Base-by-base conservation (phyloP, 148 eudicot genomes). In the Cornus kousa region DNA sequence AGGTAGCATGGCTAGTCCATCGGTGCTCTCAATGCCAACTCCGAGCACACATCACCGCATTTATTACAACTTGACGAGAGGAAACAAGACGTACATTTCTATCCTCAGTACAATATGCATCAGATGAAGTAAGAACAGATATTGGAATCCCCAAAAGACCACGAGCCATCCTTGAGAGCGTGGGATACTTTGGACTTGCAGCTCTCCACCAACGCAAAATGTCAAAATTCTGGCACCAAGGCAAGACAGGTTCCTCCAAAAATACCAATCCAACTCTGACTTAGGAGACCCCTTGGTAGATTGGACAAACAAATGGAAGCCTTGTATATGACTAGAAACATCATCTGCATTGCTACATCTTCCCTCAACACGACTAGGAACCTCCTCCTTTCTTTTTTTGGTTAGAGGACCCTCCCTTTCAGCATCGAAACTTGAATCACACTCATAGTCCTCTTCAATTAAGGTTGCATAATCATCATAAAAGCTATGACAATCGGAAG, bases 201-300 rank as follows among this genome's bases (percentile, higher is more conserved):
- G 12, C 12, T 67, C 59, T 76, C 71, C 79, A 76, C 79, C 79
- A 76, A 48, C 79, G 40, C 79, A 76, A 43, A 0, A 17, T 48
- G 7, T 66, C 35, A 28, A 67, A 76, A 24, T 76, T 62, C 3
- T 66, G 33, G 48, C 16, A 32, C 72, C 79, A 76, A 35, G 71
- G 24, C 7, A 67, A 3, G 20, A 76, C 60, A 39, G 79, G 64
- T 32, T 67, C 79, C 62, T 76, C 62, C 40, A 76, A 76, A 76
- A 76, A 40, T 76, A 76, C 71, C n/a, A 67, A 23, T 76, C 79
- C 2, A 76, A 50, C 2, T 76, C 72, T 0, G 72, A 59, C 37
- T 76, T 76, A 39, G 5, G 19, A 20, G 62, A 71, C 37, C 55
- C 11, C 1, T 4, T 75, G 8, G 23, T 31, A 60, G 67, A 55